Conservation (phyloP, 306 rosid genomes). For the Sicyos baderoa region DNA sequence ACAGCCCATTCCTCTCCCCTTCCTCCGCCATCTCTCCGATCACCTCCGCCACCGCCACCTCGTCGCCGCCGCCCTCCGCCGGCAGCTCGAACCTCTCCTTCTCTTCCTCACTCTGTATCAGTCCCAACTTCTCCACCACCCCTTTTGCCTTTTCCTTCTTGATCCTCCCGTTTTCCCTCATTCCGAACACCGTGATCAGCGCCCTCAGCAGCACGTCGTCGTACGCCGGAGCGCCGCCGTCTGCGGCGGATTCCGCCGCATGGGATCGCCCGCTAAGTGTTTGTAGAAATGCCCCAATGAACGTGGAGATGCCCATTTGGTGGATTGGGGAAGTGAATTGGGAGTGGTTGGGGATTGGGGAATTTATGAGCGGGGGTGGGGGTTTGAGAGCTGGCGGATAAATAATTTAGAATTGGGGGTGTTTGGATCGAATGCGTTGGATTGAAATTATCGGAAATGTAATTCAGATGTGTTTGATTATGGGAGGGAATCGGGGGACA, state of each 20-base stretch:
- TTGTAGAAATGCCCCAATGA: slow-evolving; percentile 53
- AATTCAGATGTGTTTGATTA: background rate
- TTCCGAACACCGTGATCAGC: slow-evolving; percentile 72
- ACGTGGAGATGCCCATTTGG: slow-evolving; percentile 24
- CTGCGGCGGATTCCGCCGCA: slow-evolving; percentile 15
- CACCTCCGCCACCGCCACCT: slow-evolving; percentile 50
- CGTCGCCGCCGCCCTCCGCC: slow-evolving; percentile 22
- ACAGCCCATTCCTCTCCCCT: slow-evolving; percentile 39
- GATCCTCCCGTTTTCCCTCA: slow-evolving; percentile 69
- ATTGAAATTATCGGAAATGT: background rate
- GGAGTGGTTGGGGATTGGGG: background rate
- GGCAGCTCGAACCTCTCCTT: slow-evolving; percentile 38
- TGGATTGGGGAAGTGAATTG: background rate
- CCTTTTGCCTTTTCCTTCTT: slow-evolving; percentile 58
- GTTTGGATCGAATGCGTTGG: slow-evolving; percentile 13
- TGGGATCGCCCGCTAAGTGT: slow-evolving; percentile 26
- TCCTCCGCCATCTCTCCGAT: slow-evolving; percentile 48
- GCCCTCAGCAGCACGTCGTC: slow-evolving; percentile 36
- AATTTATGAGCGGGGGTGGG: background rate
- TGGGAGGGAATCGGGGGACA: slow-evolving; percentile 12
- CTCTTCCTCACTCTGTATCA: slow-evolving; percentile 36
- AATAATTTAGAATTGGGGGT: slow-evolving; percentile 6
- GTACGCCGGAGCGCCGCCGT: background rate
- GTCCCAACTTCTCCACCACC: slow-evolving; percentile 74
- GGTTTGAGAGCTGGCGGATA: slow-evolving; percentile 12